phyloP scores from a whole-genome alignment of 1,284 basidiomycete genomes.

The Sporisorium reilianum region DNA sequence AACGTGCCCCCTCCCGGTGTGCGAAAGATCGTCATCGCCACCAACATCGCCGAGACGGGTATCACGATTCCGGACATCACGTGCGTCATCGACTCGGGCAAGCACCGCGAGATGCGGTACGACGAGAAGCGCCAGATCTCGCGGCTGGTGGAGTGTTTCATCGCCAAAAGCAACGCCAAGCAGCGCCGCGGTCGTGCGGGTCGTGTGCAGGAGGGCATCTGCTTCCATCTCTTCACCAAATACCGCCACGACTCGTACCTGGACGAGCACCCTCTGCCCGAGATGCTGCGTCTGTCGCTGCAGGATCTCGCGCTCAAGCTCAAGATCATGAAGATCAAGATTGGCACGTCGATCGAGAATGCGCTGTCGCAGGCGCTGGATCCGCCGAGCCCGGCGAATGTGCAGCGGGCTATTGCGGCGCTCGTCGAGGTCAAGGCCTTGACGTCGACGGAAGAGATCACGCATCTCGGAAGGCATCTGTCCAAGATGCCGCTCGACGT shows the following conservation, averaged over 20 bases:
- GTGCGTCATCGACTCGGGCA: constrained; percentile 95
- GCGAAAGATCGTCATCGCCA: constrained; percentile 87
- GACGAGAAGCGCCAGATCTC: constrained; percentile 98
- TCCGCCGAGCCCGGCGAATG: constrained; percentile 86
- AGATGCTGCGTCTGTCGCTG: constrained; percentile 93
- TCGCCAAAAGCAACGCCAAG: constrained; percentile 92
- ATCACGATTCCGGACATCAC: constrained; percentile 99
- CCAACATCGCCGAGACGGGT: constrained; percentile 87
- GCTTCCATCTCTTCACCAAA: constrained; percentile 96
- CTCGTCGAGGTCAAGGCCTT: constrained; percentile 93
- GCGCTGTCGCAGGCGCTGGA: constrained; percentile 89
- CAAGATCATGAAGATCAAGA: constrained; percentile 93
- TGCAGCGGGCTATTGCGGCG: constrained; percentile 89
- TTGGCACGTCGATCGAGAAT: constrained; percentile 86
- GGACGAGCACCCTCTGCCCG: constrained; percentile 90
- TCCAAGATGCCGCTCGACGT: constrained; percentile 96
- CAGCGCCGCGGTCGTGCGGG: constrained; percentile 93
- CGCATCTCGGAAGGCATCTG: constrained; percentile 89
- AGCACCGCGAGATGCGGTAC: constrained; percentile 78
- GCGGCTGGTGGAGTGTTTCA: constrained; percentile 89
- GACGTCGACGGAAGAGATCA: constrained; percentile 89
- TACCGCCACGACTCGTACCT: constrained; percentile 83
- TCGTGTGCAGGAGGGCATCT: constrained; percentile 88
- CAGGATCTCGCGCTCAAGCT: constrained; percentile 94
- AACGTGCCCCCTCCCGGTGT: constrained; percentile 82